These are phyloP conservation scores for Citrus unshiu DNA, from an alignment of 345 rosid genomes.

Conservation along the genomic window DNA sequence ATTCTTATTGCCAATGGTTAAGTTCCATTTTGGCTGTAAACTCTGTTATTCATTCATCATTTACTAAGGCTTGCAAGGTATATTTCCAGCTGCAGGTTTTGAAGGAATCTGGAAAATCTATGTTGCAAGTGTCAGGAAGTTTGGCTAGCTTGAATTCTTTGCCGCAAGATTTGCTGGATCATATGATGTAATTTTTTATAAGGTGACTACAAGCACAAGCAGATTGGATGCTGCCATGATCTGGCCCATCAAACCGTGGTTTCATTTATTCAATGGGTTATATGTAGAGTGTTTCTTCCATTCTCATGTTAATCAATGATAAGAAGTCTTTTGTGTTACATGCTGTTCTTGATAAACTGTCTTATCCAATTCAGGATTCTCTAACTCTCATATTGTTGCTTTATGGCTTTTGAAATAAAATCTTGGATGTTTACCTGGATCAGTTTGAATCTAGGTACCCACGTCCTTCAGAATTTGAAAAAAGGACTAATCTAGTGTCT, in stretches of 20 bases:
- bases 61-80: neutral
- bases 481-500: constrained; percentile 26
- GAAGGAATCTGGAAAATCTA: constrained; percentile 2
- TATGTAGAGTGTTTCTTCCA: constrained; percentile 26
- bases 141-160: constrained; percentile 13
- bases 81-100: constrained; percentile 19
- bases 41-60: neutral
- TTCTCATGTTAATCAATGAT: constrained; percentile 27
- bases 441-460: constrained; percentile 36
- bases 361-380: constrained; percentile 24
- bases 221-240: constrained; percentile 21
- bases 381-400: constrained; percentile 18
- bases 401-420: constrained; percentile 21
- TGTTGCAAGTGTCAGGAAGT: constrained; percentile 17
- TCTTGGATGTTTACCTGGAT: constrained; percentile 34
- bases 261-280: constrained; percentile 23
- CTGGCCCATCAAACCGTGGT: constrained; percentile 17
- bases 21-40: neutral
- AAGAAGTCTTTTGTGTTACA: constrained; percentile 11
- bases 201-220: constrained; percentile 24
- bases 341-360: constrained; percentile 26
- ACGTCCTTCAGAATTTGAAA: constrained; percentile 24
- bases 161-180: neutral
- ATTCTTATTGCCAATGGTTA: neutral
- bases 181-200: constrained; percentile 7